These are phyloP conservation scores for Bipolaris sorokiniana DNA, from an alignment of 2,329 filamentous ascomycete genomes.

Conservation along the genomic window DNA sequence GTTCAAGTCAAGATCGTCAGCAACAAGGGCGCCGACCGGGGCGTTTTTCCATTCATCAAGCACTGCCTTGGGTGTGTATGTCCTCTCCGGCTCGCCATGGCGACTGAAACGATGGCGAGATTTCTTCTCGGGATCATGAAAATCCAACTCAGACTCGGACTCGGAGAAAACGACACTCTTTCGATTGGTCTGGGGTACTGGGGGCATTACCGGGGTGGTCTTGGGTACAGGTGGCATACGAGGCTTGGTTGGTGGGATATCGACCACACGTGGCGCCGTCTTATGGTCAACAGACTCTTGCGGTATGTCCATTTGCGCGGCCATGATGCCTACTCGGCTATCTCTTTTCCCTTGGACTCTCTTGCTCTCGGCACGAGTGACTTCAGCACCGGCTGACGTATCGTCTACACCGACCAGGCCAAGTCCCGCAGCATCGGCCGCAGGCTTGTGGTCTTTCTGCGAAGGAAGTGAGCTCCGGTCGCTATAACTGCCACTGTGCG, in stretches of 20 bases:
- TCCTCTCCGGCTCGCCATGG: slow-evolving; percentile 53
- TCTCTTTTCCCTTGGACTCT: slow-evolving; percentile 34
- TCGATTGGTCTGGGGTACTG: slow-evolving; percentile 42
- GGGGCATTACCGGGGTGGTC: slow-evolving; percentile 18
- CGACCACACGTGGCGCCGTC: slow-evolving; percentile 40
- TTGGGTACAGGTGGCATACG: slow-evolving; percentile 32
- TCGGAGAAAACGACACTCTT: slow-evolving; percentile 52
- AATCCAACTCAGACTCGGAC: slow-evolving; percentile 30
- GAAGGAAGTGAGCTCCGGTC: slow-evolving; percentile 33
- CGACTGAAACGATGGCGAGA: slow-evolving; percentile 43
- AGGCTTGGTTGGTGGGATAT: slow-evolving; percentile 31
- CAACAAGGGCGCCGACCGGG: slow-evolving; percentile 47
- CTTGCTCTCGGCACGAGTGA: slow-evolving; percentile 47
- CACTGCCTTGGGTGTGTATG: slow-evolving; percentile 64
- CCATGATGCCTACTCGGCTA: slow-evolving; percentile 44
- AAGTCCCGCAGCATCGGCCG: slow-evolving; percentile 35
- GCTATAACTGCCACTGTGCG: slow-evolving; percentile 40
- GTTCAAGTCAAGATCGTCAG: slow-evolving; percentile 54
- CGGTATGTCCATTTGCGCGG: slow-evolving; percentile 49
- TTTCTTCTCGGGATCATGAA: slow-evolving; percentile 34
- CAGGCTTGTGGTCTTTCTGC: slow-evolving; percentile 34
- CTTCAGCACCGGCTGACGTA: slow-evolving; percentile 30
- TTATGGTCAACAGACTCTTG: slow-evolving; percentile 48
- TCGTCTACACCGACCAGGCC: slow-evolving; percentile 43
- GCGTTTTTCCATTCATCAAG: slow-evolving; percentile 63